Evolutionary conservation across 371 early-diverging fungal genomes (phyloP).

Genomic region (Dinochytrium kinnereticum): DNA sequence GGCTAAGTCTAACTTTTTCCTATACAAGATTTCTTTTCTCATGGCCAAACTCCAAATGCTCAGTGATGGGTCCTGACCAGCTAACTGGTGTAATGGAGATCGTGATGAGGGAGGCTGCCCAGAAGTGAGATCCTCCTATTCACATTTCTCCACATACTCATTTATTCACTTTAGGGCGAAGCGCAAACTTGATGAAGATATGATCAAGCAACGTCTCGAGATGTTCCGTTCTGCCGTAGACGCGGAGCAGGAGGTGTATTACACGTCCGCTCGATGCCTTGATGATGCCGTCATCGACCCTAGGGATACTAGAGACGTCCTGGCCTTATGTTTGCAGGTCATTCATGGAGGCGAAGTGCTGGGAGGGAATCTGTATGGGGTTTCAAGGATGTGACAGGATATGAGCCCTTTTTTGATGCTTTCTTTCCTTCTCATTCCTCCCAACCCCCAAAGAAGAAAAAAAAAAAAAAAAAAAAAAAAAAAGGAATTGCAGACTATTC

Average conservation of each 20-base stretch:
- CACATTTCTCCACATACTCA: not conserved
- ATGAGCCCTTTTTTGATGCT: no score
- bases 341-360: constrained; percentile 64
- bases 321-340: constrained; percentile 81
- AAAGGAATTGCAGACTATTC: no score
- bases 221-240: constrained; percentile 71
- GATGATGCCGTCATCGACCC: constrained; percentile 98
- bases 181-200: constrained; percentile 62
- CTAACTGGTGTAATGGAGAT: constrained; percentile 74
- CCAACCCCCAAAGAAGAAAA: no score
- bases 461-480: no score
- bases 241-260: constrained; percentile 72
- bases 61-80: constrained; percentile 81
- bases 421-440: no score
- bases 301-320: constrained; percentile 83
- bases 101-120: constrained; percentile 71
- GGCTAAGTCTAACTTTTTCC: no score
- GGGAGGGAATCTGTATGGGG: constrained; percentile 72
- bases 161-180: constrained; percentile 13
- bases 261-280: constrained; percentile 69
- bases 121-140: constrained; percentile 49
- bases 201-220: constrained; percentile 57
- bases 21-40: constrained; percentile 78
- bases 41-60: constrained; percentile 78
- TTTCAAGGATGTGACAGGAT: constrained; percentile 65